Conservation (phyloP, 2,329 filamentous ascomycete genomes). For the Penicillium sp. region DNA sequence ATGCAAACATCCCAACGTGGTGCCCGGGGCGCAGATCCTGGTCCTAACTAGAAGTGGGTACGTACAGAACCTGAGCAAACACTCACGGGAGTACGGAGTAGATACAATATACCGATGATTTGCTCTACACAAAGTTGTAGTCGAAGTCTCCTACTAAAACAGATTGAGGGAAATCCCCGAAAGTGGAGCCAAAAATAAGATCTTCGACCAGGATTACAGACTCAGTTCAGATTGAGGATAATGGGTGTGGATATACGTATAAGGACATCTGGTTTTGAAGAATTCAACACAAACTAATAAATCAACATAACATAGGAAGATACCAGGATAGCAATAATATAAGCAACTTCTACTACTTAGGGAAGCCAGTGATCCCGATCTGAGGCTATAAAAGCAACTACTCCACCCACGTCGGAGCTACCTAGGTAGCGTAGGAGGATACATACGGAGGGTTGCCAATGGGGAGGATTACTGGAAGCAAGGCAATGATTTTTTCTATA, state of each 20-base stretch:
- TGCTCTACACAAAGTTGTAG: background rate
- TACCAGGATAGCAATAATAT: background rate
- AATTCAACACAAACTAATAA: no score
- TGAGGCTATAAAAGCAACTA: no score
- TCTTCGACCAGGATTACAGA: background rate
- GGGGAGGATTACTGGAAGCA: no score
- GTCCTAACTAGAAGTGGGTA: background rate
- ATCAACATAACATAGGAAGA: background rate
- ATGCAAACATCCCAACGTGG: background rate
- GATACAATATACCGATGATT: background rate
- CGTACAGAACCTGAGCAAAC: background rate
- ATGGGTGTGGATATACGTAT: background rate
- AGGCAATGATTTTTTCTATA: no score
- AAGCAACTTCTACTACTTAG: background rate
- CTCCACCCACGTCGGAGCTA: no score
- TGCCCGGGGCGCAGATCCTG: slow-evolving; percentile 1
- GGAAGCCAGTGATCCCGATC: no score
- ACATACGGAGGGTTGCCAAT: no score
- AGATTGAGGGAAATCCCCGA: slow-evolving; percentile 11
- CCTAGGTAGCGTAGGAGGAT: no score
- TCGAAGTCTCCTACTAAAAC: background rate
- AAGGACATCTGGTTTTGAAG: background rate
- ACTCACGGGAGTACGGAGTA: background rate
- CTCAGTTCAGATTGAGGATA: background rate
- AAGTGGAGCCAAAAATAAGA: slow-evolving; percentile 1